Evolutionary conservation across 495 filamentous ascomycete species (phyloP).

Genomic region (Talaromyces stipitatus): DNA sequence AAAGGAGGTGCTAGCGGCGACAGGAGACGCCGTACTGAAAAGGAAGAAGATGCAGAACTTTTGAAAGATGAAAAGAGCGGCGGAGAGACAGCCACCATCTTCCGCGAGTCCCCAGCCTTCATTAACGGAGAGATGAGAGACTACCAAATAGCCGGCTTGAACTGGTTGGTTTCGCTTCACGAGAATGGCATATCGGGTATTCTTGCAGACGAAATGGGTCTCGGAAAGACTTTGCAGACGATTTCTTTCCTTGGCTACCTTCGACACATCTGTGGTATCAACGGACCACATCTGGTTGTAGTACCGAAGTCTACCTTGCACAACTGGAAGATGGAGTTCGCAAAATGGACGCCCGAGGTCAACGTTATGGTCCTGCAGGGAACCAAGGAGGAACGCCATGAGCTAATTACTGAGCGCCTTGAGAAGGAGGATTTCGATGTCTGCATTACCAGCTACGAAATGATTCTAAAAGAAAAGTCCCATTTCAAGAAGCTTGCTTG

Average conservation of each 20-base stretch:
- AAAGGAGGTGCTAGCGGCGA: constrained; percentile 79
- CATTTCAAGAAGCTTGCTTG: constrained; percentile 97
- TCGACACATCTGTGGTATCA: constrained; percentile 77
- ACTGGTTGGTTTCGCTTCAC: constrained; percentile 97
- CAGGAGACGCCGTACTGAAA: constrained; percentile 80
- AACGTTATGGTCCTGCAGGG: constrained; percentile 93
- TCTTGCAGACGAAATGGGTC: constrained; percentile 93
- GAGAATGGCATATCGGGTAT: constrained; percentile 99
- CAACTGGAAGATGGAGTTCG: constrained; percentile 96
- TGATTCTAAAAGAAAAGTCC: constrained; percentile 91
- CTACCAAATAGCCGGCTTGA: constrained; percentile 89
- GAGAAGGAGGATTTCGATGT: constrained; percentile 89
- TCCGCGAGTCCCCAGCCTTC: constrained; percentile 85
- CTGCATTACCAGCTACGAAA: constrained; percentile 93
- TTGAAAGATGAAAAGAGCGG: constrained; percentile 85
- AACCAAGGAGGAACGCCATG: constrained; percentile 84
- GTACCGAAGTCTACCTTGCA: constrained; percentile 98
- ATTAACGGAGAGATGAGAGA: constrained; percentile 87
- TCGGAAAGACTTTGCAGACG: constrained; percentile 92
- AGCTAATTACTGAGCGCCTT: constrained; percentile 84
- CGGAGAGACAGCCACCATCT: constrained; percentile 77
- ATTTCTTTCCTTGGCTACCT: constrained; percentile 90
- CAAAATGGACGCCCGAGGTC: constrained; percentile 90
- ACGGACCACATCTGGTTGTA: constrained; percentile 85
- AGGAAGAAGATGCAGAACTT: constrained; percentile 95